Percentiles rank a stretch among this genome's conserved stretches.
Evolutionary conservation across 306 rosid genomes (phyloP).

Genomic region (Vigna nakashimae): DNA sequence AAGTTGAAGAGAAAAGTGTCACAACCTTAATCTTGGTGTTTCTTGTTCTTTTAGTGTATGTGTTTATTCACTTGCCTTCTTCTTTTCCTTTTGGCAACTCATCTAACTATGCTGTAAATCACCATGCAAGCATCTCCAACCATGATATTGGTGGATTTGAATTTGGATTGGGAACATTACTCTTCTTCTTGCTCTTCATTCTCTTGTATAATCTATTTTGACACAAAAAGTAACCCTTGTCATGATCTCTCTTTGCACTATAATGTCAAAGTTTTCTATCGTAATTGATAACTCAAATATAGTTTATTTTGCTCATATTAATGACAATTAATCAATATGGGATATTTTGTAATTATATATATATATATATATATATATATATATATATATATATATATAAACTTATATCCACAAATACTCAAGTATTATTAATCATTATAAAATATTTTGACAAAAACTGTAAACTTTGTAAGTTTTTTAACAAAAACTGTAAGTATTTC

Average conservation of each 20-base stretch:
- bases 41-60: constrained; percentile 43
- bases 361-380: no score
- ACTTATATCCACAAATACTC: no score
- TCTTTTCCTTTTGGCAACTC: constrained; percentile 46
- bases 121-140: constrained; percentile 2
- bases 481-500: no score
- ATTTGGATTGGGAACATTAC: constrained; percentile 52
- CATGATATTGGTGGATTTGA: constrained; percentile 47
- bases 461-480: no score
- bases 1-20: constrained; percentile 39
- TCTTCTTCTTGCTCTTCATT: constrained; percentile 51
- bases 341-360: no score
- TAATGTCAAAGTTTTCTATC: not conserved
- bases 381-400: no score
- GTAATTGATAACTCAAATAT: no score
- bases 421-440: no score
- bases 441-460: no score
- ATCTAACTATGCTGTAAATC: constrained; percentile 29
- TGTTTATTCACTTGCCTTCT: constrained; percentile 36
- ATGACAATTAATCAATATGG: no score
- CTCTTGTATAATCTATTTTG: constrained; percentile 39
- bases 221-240: not conserved
- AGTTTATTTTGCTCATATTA: no score
- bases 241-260: not conserved
- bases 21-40: constrained; percentile 28